Base-by-base conservation (phyloP, 2,329 filamentous ascomycete genomes). In the Trichophyton benhamiae region DNA sequence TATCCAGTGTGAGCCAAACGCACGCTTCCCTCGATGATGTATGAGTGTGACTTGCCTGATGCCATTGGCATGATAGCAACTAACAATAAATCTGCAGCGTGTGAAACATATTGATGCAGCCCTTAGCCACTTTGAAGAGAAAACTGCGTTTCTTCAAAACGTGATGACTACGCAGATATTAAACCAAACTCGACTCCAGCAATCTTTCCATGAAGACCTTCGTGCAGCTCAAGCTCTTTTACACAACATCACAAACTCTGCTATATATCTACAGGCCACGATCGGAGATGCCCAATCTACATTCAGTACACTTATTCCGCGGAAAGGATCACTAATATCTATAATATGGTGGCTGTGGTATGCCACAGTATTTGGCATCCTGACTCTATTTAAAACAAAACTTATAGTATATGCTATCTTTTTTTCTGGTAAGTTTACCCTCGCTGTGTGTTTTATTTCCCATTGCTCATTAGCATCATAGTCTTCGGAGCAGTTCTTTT, bases 101-200 rank as follows among this genome's bases (percentile, higher is more conserved):
- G 65, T 78, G 6, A 66, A 66, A 52, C 60, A 61, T 8, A 71
- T 77, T 59, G 70, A 74, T 36, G 60, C 41, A 2, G 66, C 68
- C 1, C 70, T 78, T 33, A 65, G 70, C 6, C 61, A 68, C 15
- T 72, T 75, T 5, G 69, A 74, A 60, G 22, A 55, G 1, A 73
- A 66, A 61, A 71, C 74, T 2, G 65, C 68, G 27, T 62, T 67
- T 15, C 60, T 78, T 9, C 70, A 71, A 22, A 66, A 67, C 59
- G 64, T 67, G 4, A 75, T 78, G 42, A 27, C 63, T n/a, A 63
- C 68, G 25, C 74, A 78, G 55, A 68, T 69, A 6, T 67, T 74
- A 30, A 63, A 65, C 36, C 69, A 71, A 27, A 55, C 62, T 20
- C 64, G 61, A 6, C 62, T 69, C 3, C 63, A 67, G 33, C 60